These are phyloP conservation scores for Coemansia sp. DNA, from an alignment of 192 early-diverging fungal species.

Conservation along the genomic window DNA sequence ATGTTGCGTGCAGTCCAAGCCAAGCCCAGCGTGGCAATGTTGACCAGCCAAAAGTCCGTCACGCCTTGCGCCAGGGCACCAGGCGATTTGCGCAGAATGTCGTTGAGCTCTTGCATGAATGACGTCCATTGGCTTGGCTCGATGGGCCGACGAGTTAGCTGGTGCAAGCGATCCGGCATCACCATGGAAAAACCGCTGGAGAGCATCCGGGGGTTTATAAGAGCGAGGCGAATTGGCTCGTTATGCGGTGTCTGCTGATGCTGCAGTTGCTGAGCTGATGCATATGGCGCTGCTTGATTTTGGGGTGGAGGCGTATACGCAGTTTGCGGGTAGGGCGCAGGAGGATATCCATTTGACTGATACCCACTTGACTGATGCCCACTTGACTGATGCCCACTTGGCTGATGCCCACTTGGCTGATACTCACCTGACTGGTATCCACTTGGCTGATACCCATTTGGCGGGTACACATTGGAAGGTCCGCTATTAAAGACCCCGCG, in stretches of 20 bases:
- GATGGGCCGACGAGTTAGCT: conserved; percentile 1
- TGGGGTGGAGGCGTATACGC: not conserved
- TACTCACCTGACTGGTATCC: no score
- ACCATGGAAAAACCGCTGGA: conserved; percentile 25
- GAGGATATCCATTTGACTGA: not conserved
- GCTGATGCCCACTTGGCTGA: no score
- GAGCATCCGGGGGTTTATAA: conserved; percentile 20
- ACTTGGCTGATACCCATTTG: not conserved
- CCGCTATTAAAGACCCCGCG: not conserved
- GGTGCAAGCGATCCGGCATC: conserved; percentile 9
- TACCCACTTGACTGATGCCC: not conserved
- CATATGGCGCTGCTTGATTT: not conserved
- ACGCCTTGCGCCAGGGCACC: conserved; percentile 18
- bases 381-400: not conserved
- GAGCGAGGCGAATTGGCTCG: conserved; percentile 3
- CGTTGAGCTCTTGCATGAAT: conserved; percentile 32
- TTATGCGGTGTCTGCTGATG: not conserved
- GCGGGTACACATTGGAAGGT: not conserved
- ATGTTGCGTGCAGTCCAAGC: conserved; percentile 8
- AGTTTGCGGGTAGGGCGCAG: not conserved
- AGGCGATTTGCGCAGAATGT: conserved; percentile 16
- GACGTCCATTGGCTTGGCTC: conserved; percentile 6
- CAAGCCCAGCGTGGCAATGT: conserved; percentile 23
- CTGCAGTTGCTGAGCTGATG: not conserved
- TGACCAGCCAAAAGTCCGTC: conserved; percentile 24